Base-by-base conservation (phyloP, 1,284 basidiomycete species). In the Singerocomus inundabilis region DNA sequence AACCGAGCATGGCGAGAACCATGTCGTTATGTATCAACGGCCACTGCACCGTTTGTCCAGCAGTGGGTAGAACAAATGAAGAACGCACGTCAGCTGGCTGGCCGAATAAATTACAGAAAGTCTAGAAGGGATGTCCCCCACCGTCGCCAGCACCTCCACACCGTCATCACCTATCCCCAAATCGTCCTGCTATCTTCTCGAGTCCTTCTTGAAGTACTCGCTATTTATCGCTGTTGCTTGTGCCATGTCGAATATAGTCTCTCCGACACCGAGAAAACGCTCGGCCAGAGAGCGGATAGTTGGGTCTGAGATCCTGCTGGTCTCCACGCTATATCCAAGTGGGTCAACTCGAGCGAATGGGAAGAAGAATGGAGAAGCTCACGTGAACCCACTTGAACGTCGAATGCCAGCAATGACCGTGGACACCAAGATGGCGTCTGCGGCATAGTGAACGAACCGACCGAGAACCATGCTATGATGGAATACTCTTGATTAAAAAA, bases 391-490 rank as follows among this genome's bases (percentile, higher is more conserved):
- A 52, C 88, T 94, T 28, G 93, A 88, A 57, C 91, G 85, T 71
- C 88, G 89, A 58, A 99, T 85, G 31, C 96, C 96, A 31, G 95
- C 95, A 21, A 96, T 72, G 10, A 98, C 80, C 10, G 95, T 92
- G 15, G 93, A 94, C 46, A 98, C 58, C 38, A 98, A 77, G 48
- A 93, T 80, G 24, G 88, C 91, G 66, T 98, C 96, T 47, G 90
- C 71, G 36, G 86, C 80, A 63, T 91, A 93, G 72, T 98, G 95
- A 35, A 87, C 68, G 24, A 98, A 71, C 69, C 85, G 81, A 60
- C 93, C 94, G 36, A 97, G 72, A 44, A 78, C 83, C 87, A 90
- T 91, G 56, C 45, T 50, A 48, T 38, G 31, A 39, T 37, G 30
- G n/a, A 54, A 29, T 26, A 39, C 21, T 31, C 25, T 35, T 38